Base-by-base conservation (phyloP, 371 early-diverging fungal genomes). In the Lichtheimia corymbifera region DNA sequence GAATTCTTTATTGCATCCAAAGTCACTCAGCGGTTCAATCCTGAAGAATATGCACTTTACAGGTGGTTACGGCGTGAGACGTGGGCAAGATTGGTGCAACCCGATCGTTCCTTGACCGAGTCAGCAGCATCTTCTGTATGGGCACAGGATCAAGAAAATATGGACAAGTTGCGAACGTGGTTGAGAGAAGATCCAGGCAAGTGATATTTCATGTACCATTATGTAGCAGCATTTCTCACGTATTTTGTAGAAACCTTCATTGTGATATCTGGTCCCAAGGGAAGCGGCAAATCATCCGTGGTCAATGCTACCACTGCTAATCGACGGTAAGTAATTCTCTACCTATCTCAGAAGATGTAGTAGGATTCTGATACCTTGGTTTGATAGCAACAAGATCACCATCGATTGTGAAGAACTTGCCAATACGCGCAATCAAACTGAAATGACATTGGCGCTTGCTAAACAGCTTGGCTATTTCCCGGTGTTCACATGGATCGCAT, bases 1-100 rank as follows among this genome's bases (percentile, higher is more conserved):
- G 83, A 88, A 44, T 95, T 92, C 70, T 92, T 88, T 64, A 88
- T 95, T 67, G 85, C 83, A 13, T 91, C 93, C 70, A 90, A 91
- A 66, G 74, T 91, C 55, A 91, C 91, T 0, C 86, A 88, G 35
- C 77, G 94, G 27, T 96, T 91, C 70, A 88, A 87, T 50, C 70
- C 83, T 17, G 72, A 85, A 58, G 83, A 85, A 61, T 89, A 89
- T 67, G 73, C 83, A 2, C 42, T 85, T 11, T 78, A 86, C 65
- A 77, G 78, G 30, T 88, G 88, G 88, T 67, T 88, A n/a, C 80
- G 86, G 20, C 80, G 76, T 13, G 86, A 88, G 54, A 85, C 88
- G 5, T 73, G 84, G 67, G 83, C 80, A 17, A 76, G 82, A 2
- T 62, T 88, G 27, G 22, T 72, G 6, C 58, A 60, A 1, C 28